phyloP scores from a whole-genome alignment of 1,284 basidiomycete species.

The Microbotryum silenes-acaulis region DNA sequence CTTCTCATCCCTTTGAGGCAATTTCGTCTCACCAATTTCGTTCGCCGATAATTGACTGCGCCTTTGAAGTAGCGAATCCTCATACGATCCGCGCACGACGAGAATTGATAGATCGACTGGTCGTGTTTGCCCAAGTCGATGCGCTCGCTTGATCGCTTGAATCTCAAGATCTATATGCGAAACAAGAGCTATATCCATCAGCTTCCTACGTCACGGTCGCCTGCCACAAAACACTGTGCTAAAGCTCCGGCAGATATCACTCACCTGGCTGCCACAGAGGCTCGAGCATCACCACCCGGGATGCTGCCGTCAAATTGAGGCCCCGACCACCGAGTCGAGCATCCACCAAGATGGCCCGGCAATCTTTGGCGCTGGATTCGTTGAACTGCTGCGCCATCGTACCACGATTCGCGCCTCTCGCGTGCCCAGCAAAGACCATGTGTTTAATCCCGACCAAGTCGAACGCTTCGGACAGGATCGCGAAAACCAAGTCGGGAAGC shows the following conservation, averaged over 20 bases:
- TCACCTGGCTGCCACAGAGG: conserved; percentile 24
- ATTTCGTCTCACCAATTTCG: conserved; percentile 21
- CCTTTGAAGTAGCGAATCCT: conserved; percentile 16
- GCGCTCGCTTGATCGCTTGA: conserved; percentile 28
- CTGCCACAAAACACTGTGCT: too few relatives aligned
- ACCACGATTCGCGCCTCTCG: conserved; percentile 19
- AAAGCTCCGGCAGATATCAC: background rate
- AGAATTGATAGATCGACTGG: conserved; percentile 24
- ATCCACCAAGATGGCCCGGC: conserved; percentile 27
- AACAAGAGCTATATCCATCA: background rate
- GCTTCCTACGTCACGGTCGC: background rate
- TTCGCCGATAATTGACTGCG: conserved; percentile 10
- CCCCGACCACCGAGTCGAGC: conserved; percentile 27
- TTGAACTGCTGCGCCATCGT: conserved; percentile 23
- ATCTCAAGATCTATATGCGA: conserved; percentile 17
- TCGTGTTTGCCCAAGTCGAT: conserved; percentile 24
- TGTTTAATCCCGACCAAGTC: conserved; percentile 27
- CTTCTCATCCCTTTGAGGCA: conserved; percentile 19
- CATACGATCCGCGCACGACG: conserved; percentile 19
- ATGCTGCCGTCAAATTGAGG: conserved; percentile 18
- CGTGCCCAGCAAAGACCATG: conserved; percentile 21
- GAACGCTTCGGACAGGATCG: conserved; percentile 27
- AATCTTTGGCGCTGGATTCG: conserved; percentile 4
- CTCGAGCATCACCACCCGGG: conserved; percentile 24
- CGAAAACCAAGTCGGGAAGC: conserved; percentile 24